Base-by-base conservation (phyloP, 306 rosid species). In the Vigna trinervia region DNA sequence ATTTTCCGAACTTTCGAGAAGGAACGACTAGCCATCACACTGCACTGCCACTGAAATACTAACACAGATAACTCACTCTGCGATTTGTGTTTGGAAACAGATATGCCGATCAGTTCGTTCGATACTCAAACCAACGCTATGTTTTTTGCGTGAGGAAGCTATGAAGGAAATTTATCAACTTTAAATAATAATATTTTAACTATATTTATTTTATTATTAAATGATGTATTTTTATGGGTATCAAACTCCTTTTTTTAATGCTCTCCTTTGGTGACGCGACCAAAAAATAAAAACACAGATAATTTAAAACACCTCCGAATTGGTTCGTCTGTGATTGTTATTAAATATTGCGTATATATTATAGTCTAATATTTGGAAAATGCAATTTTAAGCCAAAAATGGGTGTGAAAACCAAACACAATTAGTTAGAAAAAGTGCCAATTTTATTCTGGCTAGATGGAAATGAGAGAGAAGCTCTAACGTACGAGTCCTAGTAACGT, bases 1-100 rank as follows among this genome's bases (percentile, higher is more conserved):
- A 78, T 15, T 61, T 67, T 83, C 32, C 73, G 88, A 41, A 36
- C 26, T 79, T 84, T 88, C 12, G 82, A 56, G 79, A 93, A 60
- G 43, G 79, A 86, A 52, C 89, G 92, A 72, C 41, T 30, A 8
- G 91, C 83, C 98, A 91, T 93, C 38, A 23, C 70, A 74, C 23
- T 3, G 11, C 50, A 45, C 50, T 45, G 11, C 14, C 4, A 41
- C 13, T 56, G 23, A 20, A 54, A 45, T 9, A 8, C 45, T 41
- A 10, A 52, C 8, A 6, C 36, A 20, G 11, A 65, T 39, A 50
- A 23, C 28, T 26, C 28, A 26, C 28, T 0, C 28, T 26, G 28
- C 3, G 28, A 26, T 26, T 26, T 26, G 28, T 3, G 28, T 26
- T 26, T 26, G 28, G 28, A 26, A 26, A 26, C 28, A 0, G 28